These are phyloP conservation scores for Oehlia diaphana DNA, from an alignment of 192 early-diverging fungal genomes.

Conservation along the genomic window DNA sequence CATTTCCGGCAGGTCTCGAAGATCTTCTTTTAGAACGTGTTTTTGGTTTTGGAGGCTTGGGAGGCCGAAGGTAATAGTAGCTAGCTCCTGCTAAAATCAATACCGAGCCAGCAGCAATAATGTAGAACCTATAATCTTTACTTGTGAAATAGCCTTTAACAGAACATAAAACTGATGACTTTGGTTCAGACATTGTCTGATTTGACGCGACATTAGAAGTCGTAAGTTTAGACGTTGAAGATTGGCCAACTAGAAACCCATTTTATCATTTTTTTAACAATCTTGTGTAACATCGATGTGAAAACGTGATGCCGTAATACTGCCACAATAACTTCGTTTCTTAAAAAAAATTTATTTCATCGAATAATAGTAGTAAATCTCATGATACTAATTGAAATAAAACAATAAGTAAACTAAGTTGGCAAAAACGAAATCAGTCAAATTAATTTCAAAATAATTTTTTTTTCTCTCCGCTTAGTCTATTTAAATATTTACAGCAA, in stretches of 20 bases:
- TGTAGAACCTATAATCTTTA: constrained; percentile 65
- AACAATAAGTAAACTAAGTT: no score
- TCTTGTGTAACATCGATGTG: neutral
- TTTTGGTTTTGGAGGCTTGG: constrained; percentile 37
- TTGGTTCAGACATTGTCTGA: constrained; percentile 1
- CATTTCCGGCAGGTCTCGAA: constrained; percentile 35
- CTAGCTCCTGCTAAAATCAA: constrained; percentile 57
- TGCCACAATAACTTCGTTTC: no score
- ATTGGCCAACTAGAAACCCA: neutral
- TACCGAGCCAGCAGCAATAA: no score
- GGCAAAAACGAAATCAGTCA: neutral
- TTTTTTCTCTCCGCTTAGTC: neutral
- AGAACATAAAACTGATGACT: neutral
- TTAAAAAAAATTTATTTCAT: neutral
- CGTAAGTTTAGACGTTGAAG: neutral
- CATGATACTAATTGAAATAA: no score
- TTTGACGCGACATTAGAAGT: constrained; percentile 17
- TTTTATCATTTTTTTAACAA: neutral
- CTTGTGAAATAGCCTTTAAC: constrained; percentile 56
- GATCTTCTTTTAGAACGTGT: constrained; percentile 45
- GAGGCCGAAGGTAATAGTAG: constrained; percentile 62
- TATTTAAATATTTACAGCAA: constrained; percentile 20
- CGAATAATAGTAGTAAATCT: neutral
- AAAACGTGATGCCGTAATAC: no score
- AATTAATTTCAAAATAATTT: neutral